Evolutionary conservation across 495 filamentous ascomycete genomes (phyloP).

Genomic region (Apiosordaria backusii): DNA sequence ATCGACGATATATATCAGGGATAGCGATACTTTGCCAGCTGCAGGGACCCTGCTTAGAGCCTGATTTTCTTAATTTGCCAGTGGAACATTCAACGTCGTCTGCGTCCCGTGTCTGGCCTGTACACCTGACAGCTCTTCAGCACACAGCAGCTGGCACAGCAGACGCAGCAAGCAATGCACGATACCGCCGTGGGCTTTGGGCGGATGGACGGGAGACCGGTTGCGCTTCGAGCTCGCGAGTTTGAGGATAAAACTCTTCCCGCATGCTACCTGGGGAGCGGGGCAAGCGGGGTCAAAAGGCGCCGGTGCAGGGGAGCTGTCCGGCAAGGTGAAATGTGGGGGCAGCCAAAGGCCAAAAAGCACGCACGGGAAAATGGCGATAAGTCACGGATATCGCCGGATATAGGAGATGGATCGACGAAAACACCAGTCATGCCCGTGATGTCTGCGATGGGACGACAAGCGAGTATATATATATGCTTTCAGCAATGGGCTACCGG

Average conservation of each 20-base stretch:
- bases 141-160: neutral
- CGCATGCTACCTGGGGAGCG: conserved; percentile 9
- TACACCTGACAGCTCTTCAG: neutral
- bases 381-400: conserved; percentile 23
- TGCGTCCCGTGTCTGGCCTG: conserved; percentile 2
- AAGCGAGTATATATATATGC: conserved; percentile 1
- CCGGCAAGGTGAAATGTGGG: conserved; percentile 7
- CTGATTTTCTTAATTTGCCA: conserved; percentile 1
- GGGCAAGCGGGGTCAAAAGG: conserved; percentile 11
- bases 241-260: conserved; percentile 21
- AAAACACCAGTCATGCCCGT: no score
- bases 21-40: neutral
- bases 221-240: neutral
- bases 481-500: neutral
- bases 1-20: conserved; percentile 7
- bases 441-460: no score
- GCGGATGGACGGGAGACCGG: neutral
- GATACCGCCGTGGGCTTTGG: neutral
- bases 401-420: neutral
- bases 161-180: neutral
- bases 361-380: conserved; percentile 13
- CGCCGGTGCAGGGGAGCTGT: conserved; percentile 1
- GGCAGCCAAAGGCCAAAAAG: conserved; percentile 4
- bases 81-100: neutral
- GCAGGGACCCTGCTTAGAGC: conserved; percentile 12